phyloP scores from a whole-genome alignment of 805 yeast genomes.

The Suhomyces faveliae region DNA sequence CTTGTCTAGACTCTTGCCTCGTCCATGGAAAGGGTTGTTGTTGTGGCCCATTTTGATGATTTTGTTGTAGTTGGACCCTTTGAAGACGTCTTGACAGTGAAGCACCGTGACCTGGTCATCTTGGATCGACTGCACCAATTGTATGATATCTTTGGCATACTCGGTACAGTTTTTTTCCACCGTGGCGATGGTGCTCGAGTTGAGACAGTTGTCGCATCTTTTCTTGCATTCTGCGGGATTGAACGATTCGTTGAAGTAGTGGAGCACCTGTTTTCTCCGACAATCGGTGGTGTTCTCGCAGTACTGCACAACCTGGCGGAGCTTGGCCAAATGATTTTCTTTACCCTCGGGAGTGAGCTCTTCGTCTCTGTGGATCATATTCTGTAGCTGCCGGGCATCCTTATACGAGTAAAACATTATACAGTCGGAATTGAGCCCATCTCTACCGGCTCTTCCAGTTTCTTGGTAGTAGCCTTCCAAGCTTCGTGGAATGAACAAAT shows the following conservation, averaged over 20 bases:
- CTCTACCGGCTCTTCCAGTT: constrained; percentile 98
- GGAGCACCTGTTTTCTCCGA: constrained; percentile 82
- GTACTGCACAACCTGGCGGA: constrained; percentile 82
- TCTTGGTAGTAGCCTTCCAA: constrained; percentile 97
- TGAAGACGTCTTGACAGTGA: constrained; percentile 78
- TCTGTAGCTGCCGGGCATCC: constrained; percentile 75
- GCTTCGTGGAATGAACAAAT: constrained; percentile 82
- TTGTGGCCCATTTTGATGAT: constrained; percentile 65
- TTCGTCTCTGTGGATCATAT: constrained; percentile 73
- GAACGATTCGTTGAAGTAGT: constrained; percentile 85
- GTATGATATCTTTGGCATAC: constrained; percentile 56
- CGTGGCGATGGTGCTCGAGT: constrained; percentile 38
- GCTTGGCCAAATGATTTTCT: constrained; percentile 72
- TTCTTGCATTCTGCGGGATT: constrained; percentile 61
- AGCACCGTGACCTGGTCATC: constrained; percentile 66
- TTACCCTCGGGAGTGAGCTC: constrained; percentile 62
- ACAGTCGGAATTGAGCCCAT: constrained; percentile 81
- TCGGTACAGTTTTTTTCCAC: constrained; percentile 67
- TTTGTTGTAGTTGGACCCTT: constrained; percentile 67
- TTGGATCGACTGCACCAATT: constrained; percentile 57
- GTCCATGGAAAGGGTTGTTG: constrained; percentile 60
- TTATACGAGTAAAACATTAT: constrained; percentile 75
- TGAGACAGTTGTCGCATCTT: constrained; percentile 82
- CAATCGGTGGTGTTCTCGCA: constrained; percentile 92
- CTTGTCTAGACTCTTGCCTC: constrained; percentile 62